phyloP scores from a whole-genome alignment of 805 yeast genomes.

The Nematodospora valgi region DNA sequence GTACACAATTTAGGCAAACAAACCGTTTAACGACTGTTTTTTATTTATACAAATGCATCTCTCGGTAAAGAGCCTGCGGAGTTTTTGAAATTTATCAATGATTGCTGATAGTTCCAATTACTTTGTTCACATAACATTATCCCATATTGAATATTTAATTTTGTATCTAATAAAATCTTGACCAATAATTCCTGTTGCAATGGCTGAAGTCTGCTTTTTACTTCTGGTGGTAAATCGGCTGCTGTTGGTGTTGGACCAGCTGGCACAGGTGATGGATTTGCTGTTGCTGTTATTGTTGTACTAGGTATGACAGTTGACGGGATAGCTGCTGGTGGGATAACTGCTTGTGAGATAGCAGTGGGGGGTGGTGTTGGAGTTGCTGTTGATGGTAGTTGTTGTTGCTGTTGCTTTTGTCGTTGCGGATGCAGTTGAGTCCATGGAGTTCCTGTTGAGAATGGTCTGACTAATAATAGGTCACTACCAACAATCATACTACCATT shows the following conservation, averaged over 20 bases:
- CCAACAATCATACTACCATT: slow-evolving; percentile 77
- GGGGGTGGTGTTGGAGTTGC: slow-evolving; percentile 1
- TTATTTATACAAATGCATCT: slow-evolving; percentile 28
- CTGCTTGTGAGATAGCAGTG: slow-evolving; percentile 5
- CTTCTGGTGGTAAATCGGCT: slow-evolving; percentile 53
- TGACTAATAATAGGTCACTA: slow-evolving; percentile 72
- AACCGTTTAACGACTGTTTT: too few relatives aligned
- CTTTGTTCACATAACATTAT: slow-evolving; percentile 85
- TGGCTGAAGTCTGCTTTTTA: slow-evolving; percentile 47
- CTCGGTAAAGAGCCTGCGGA: slow-evolving; percentile 51
- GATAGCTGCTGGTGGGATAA: too few relatives aligned
- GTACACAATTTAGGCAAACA: too few relatives aligned
- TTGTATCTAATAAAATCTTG: slow-evolving; percentile 67
- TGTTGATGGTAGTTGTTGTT: slow-evolving; percentile 2
- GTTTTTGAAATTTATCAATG: slow-evolving; percentile 66
- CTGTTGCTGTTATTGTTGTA: slow-evolving; percentile 5
- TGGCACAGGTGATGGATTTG: slow-evolving; percentile 15
- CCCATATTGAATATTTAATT: slow-evolving; percentile 74
- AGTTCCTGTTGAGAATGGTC: slow-evolving; percentile 52
- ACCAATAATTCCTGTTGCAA: slow-evolving; percentile 63
- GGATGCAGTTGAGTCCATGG: slow-evolving; percentile 46
- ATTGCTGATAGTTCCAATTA: slow-evolving; percentile 71
- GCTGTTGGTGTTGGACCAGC: slow-evolving; percentile 18
- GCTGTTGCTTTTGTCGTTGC: neutral
- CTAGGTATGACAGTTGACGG: slow-evolving; percentile 14